Conservation (phyloP, 306 rosid species). For the Cicer cuneatum region DNA sequence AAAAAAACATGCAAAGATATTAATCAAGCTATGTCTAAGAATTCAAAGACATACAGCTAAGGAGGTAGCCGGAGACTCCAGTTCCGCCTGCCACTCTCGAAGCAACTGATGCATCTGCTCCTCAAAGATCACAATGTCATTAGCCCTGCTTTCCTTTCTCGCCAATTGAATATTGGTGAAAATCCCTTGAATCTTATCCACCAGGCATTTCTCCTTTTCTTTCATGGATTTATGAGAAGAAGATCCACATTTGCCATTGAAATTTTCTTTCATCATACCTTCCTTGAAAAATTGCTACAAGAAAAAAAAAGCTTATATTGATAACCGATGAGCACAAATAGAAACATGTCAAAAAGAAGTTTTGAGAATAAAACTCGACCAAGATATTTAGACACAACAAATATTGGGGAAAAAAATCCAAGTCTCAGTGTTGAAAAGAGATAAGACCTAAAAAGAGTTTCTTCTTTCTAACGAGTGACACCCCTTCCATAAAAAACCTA, state of each 20-base stretch:
- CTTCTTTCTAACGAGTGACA: too few species aligned
- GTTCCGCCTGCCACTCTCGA: slow-evolving; percentile 91
- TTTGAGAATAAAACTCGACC: neutral
- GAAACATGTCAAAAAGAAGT: neutral
- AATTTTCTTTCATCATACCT: slow-evolving; percentile 64
- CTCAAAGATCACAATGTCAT: slow-evolving; percentile 69
- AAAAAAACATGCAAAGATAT: neutral
- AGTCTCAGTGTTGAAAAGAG: too few species aligned
- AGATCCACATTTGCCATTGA: slow-evolving; percentile 69
- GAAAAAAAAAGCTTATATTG: neutral
- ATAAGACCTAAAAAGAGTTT: too few species aligned
- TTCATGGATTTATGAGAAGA: slow-evolving; percentile 71
- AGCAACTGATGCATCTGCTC: slow-evolving; percentile 91
- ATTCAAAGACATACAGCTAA: slow-evolving; percentile 50
- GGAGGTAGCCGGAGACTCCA: slow-evolving; percentile 85
- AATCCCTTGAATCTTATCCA: slow-evolving; percentile 81
- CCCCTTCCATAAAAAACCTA: too few species aligned
- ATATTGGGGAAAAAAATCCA: too few species aligned
- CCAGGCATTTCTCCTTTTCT: slow-evolving; percentile 81
- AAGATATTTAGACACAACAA: neutral
- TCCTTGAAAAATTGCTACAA: slow-evolving; percentile 28
- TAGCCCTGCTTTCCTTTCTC: slow-evolving; percentile 78
- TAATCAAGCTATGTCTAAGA: neutral
- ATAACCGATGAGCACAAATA: neutral
- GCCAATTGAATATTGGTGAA: slow-evolving; percentile 79